Conservation (phyloP, 2,329 filamentous ascomycete species). For the Paecilomyces fulvus region DNA sequence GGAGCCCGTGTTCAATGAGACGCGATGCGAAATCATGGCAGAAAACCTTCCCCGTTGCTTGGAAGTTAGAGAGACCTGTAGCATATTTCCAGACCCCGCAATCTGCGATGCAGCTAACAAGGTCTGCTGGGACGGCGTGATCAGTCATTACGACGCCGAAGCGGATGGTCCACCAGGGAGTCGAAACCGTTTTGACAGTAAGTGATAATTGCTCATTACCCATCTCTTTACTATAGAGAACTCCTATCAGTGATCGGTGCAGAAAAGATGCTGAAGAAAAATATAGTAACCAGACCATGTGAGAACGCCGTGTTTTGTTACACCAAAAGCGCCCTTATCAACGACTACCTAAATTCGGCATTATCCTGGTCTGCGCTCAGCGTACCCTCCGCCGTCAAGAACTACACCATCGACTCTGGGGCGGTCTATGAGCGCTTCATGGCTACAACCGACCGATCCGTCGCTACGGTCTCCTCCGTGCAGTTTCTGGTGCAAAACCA, state of each 20-base stretch:
- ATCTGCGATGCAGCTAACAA: constrained; percentile 30
- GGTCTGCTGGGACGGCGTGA: constrained; percentile 32
- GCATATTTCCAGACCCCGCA: constrained; percentile 32
- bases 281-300: constrained; percentile 19
- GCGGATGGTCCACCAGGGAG: constrained; percentile 23
- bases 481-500: constrained; percentile 26
- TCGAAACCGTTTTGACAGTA: constrained; percentile 38
- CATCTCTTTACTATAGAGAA: background rate
- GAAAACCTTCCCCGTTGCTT: constrained; percentile 37
- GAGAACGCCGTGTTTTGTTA: constrained; percentile 3
- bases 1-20: constrained; percentile 33
- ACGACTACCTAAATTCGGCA: constrained; percentile 25
- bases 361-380: constrained; percentile 23
- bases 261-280: background rate
- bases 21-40: constrained; percentile 37
- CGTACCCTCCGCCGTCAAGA: constrained; percentile 22
- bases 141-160: constrained; percentile 34
- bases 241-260: background rate
- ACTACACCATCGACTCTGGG: constrained; percentile 16
- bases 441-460: background rate
- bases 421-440: background rate
- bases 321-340: constrained; percentile 16
- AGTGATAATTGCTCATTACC: background rate
- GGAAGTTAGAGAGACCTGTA: constrained; percentile 30
- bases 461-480: constrained; percentile 10